phyloP scores from a whole-genome alignment of 768 basidiomycete species.

The Omphalotus guepiniiformis region DNA sequence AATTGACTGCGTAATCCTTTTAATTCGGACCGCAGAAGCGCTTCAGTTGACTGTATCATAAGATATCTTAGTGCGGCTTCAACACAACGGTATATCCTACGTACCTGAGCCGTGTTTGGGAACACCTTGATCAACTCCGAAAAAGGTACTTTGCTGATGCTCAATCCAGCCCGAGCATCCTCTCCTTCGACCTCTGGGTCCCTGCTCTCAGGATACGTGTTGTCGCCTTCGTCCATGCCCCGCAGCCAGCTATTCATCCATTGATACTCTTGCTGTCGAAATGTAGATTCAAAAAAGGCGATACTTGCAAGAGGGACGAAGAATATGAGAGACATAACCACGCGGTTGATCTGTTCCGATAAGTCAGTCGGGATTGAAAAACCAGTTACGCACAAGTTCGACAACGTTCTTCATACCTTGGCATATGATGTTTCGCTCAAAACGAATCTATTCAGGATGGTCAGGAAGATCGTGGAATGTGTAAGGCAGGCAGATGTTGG shows the following conservation, averaged over 20 bases:
- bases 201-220: conserved; percentile 46
- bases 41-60: conserved; percentile 63
- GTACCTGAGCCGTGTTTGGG: conserved; percentile 68
- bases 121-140: conserved; percentile 65
- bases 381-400: background rate
- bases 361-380: conserved; percentile 9
- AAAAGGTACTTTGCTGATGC: conserved; percentile 70
- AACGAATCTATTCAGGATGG: conserved; percentile 34
- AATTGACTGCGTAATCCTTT: conserved; percentile 48
- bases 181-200: conserved; percentile 61
- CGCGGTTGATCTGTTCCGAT: conserved; percentile 58
- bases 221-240: conserved; percentile 53
- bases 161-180: conserved; percentile 47
- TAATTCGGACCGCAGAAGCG: conserved; percentile 62
- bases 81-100: too few species aligned
- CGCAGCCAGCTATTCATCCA: conserved; percentile 72
- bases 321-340: conserved; percentile 78
- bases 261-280: conserved; percentile 40
- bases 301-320: conserved; percentile 72
- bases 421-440: conserved; percentile 55
- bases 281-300: conserved; percentile 69
- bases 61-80: background rate
- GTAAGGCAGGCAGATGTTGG: background rate
- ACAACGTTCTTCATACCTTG: too few species aligned
- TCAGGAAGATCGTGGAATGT: background rate